These are phyloP conservation scores for Wilhelminamyces savonicus DNA, from an alignment of 805 yeast genomes.

Conservation along the genomic window DNA sequence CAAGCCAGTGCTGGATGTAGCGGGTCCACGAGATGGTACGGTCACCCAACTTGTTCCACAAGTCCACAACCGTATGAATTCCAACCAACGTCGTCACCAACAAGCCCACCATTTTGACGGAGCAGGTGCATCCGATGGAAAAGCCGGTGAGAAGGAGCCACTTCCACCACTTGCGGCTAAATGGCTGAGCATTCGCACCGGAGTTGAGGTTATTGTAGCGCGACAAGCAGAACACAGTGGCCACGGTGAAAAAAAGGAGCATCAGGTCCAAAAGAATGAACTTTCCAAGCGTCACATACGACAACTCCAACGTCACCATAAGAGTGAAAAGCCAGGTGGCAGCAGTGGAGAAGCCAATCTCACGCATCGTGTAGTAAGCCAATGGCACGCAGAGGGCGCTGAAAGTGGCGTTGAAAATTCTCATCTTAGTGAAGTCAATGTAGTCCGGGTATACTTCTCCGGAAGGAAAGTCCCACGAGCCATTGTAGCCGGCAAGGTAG, in stretches of 20 bases:
- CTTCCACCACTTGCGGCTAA: slow-evolving; percentile 84
- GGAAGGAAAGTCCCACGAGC: slow-evolving; percentile 83
- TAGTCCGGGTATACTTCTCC: slow-evolving; percentile 72
- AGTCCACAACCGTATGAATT: slow-evolving; percentile 77
- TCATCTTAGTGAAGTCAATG: slow-evolving; percentile 77
- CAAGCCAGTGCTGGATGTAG: slow-evolving; percentile 58
- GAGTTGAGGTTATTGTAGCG: slow-evolving; percentile 61
- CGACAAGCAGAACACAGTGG: slow-evolving; percentile 70
- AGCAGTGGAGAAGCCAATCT: slow-evolving; percentile 63
- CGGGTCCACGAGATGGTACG: slow-evolving; percentile 41
- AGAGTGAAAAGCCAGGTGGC: slow-evolving; percentile 75
- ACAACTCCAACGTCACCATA: slow-evolving; percentile 76
- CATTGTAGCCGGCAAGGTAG: slow-evolving; percentile 79
- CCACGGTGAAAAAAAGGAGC: slow-evolving; percentile 79
- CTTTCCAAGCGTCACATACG: slow-evolving; percentile 80
- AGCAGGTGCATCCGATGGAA: slow-evolving; percentile 81
- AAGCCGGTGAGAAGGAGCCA: slow-evolving; percentile 86
- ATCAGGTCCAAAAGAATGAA: slow-evolving; percentile 90
- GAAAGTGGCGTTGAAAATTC: slow-evolving; percentile 80
- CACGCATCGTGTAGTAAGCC: slow-evolving; percentile 75
- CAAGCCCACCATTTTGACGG: slow-evolving; percentile 96
- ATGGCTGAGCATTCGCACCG: slow-evolving; percentile 34
- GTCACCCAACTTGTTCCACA: slow-evolving; percentile 82
- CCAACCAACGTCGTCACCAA: slow-evolving; percentile 88
- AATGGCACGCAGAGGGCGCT: slow-evolving; percentile 82